Evolutionary conservation across 768 basidiomycete genomes (phyloP).

Genomic region (Suillus spraguei): DNA sequence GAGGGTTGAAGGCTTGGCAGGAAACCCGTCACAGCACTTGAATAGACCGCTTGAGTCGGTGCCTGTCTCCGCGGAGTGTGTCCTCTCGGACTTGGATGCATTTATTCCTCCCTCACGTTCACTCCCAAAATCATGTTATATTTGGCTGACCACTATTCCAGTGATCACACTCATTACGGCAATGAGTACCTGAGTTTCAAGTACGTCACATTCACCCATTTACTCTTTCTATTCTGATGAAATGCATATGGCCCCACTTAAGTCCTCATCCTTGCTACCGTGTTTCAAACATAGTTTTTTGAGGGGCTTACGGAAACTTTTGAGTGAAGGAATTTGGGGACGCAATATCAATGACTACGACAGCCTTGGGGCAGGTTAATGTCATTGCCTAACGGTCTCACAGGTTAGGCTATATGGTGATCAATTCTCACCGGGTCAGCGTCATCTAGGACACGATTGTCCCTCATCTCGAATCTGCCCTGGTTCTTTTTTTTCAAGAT

Average conservation of each 20-base stretch:
- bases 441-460: neutral
- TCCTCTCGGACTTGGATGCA: neutral
- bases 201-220: neutral
- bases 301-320: neutral
- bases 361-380: neutral
- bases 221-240: neutral
- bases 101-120: neutral
- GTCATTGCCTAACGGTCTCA: neutral
- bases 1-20: neutral
- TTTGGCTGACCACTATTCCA: neutral
- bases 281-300: neutral
- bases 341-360: neutral
- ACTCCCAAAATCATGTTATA: no score
- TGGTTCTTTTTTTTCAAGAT: neutral
- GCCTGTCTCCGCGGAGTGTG: neutral
- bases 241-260: neutral
- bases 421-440: neutral
- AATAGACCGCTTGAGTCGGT: neutral
- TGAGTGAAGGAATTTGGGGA: neutral
- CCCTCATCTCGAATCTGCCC: neutral
- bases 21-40: neutral
- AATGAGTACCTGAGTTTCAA: neutral
- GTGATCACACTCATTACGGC: neutral
- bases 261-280: neutral
- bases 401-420: neutral